Evolutionary conservation across 352 stramenopile genomes (phyloP).

Genomic region (Halophytophthora batemanensis): DNA sequence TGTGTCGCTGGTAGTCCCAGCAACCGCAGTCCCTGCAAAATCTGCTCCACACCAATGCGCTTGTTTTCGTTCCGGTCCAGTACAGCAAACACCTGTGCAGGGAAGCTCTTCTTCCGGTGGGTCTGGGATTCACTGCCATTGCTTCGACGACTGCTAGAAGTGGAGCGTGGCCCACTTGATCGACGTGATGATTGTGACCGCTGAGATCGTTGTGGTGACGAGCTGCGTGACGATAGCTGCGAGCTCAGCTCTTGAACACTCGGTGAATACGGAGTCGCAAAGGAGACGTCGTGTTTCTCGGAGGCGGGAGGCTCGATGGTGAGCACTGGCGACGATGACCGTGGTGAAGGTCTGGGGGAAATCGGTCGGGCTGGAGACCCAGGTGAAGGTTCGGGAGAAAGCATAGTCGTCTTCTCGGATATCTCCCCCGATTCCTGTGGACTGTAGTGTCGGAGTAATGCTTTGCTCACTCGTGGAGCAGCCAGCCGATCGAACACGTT

Average conservation of each 20-base stretch:
- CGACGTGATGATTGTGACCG: conserved; percentile 13
- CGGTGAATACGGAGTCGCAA: conserved; percentile 6
- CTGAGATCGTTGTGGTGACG: conserved; percentile 21
- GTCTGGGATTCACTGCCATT: conserved; percentile 1
- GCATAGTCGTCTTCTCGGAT: neutral
- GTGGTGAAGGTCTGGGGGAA: too few relatives aligned
- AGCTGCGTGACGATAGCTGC: conserved; percentile 10
- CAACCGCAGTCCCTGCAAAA: conserved; percentile 51
- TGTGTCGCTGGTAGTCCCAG: conserved; percentile 55
- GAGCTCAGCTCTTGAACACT: neutral
- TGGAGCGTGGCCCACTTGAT: conserved; percentile 10
- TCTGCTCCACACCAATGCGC: conserved; percentile 51
- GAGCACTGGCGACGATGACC: conserved; percentile 8
- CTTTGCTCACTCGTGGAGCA: conserved; percentile 18
- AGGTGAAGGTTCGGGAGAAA: conserved; percentile 6
- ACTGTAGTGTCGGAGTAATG: conserved; percentile 10
- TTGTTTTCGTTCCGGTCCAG: conserved; percentile 43
- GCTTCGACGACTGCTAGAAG: conserved; percentile 13
- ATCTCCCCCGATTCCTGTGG: conserved; percentile 2
- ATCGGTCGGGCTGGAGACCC: conserved; percentile 7
- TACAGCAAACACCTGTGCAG: conserved; percentile 45
- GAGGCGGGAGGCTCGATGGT: conserved; percentile 14
- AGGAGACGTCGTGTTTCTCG: conserved; percentile 12
- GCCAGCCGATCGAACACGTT: conserved; percentile 51
- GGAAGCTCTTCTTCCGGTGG: conserved; percentile 30